These are phyloP conservation scores for Colletotrichum melonis DNA, from an alignment of 2,329 filamentous ascomycete species.

Conservation along the genomic window DNA sequence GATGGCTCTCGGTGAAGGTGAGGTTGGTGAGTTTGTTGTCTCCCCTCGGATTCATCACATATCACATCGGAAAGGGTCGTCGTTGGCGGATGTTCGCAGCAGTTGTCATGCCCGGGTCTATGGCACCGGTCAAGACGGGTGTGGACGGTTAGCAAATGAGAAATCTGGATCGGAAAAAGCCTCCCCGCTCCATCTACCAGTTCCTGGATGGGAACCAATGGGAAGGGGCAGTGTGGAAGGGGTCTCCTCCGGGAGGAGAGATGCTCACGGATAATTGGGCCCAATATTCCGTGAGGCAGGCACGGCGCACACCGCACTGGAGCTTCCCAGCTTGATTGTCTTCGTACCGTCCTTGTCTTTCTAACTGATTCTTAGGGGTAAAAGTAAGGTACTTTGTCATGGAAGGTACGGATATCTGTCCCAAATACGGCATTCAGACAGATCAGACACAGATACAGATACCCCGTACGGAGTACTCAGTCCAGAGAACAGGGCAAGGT, in stretches of 20 bases:
- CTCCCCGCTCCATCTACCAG: slow-evolving; percentile 1
- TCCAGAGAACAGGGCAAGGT: neutral
- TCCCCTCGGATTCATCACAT: slow-evolving; percentile 16
- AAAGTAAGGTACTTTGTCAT: too few relatives aligned
- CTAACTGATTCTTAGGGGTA: too few relatives aligned
- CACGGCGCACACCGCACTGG: neutral
- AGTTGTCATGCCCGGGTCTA: slow-evolving; percentile 33
- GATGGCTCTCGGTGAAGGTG: neutral
- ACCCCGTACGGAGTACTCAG: too few relatives aligned
- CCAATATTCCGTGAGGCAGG: neutral
- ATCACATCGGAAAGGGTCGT: slow-evolving; percentile 25
- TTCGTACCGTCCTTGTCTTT: neutral
- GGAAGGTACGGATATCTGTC: too few relatives aligned
- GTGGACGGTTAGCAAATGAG: slow-evolving; percentile 25
- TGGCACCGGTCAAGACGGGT: slow-evolving; percentile 33
- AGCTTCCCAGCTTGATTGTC: neutral
- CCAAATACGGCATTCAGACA: too few relatives aligned
- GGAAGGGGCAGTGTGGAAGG: slow-evolving; percentile 5
- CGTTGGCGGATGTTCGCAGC: slow-evolving; percentile 34
- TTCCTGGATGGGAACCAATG: slow-evolving; percentile 13
- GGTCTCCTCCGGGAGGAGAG: slow-evolving; percentile 4
- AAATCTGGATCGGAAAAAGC: slow-evolving; percentile 23
- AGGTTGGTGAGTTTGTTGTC: neutral
- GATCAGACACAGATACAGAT: neutral
- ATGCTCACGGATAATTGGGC: neutral